Evolutionary conservation across 169 alveolate genomes (phyloP).

Genomic region (Babesia caballi): DNA sequence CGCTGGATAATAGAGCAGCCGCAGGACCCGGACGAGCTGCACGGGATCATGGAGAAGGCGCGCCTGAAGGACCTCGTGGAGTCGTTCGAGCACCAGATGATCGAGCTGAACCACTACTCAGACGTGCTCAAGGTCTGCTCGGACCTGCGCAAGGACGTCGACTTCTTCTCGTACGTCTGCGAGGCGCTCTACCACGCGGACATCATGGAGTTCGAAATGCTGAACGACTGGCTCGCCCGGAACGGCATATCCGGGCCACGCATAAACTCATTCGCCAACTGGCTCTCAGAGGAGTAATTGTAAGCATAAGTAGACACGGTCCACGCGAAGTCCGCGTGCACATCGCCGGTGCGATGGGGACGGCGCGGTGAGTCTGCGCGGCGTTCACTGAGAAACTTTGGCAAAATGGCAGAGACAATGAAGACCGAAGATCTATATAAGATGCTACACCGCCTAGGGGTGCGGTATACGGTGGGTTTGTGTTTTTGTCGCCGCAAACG

Average conservation of each 20-base stretch:
- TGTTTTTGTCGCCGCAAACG: not conserved
- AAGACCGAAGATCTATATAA: conserved; percentile 39
- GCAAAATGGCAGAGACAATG: conserved; percentile 32
- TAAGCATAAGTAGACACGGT: not conserved
- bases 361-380: not conserved
- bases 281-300: conserved; percentile 48
- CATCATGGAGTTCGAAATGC: conserved; percentile 32
- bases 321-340: not conserved
- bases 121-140: conserved; percentile 9
- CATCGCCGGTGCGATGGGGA: conserved; percentile 11
- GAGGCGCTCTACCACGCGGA: conserved; percentile 56
- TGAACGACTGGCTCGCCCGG: conserved; percentile 25
- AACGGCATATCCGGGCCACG: conserved; percentile 22
- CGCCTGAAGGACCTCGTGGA: conserved; percentile 19
- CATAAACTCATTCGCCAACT: conserved; percentile 32
- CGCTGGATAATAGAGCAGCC: conserved; percentile 19
- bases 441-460: conserved; percentile 49
- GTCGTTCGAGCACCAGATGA: conserved; percentile 30
- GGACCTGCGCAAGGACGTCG: not conserved
- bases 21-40: conserved; percentile 12
- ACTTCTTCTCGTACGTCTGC: conserved; percentile 31
- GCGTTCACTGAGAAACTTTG: not conserved
- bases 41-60: conserved; percentile 10
- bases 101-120: not conserved
- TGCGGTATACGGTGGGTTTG: conserved; percentile 38